These are phyloP conservation scores for Metschnikowia lunata DNA, from an alignment of 805 yeast genomes.

Conservation along the genomic window DNA sequence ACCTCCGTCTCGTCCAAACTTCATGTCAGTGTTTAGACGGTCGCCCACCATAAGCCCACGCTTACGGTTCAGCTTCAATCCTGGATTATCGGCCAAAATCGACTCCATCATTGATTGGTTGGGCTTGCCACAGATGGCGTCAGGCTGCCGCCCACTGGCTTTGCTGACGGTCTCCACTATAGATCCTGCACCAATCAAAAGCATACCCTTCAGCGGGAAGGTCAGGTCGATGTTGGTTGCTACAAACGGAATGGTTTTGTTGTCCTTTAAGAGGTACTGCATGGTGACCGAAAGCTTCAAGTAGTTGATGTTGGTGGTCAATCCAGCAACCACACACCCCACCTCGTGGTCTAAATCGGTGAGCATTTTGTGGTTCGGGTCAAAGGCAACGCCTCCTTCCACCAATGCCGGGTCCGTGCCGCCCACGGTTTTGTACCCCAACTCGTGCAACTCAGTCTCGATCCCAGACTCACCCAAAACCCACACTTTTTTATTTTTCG, in stretches of 20 bases:
- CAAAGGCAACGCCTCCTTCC: conserved; percentile 45
- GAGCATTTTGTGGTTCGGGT: conserved; percentile 52
- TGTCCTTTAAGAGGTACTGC: conserved; percentile 63
- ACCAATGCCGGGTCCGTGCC: conserved; percentile 66
- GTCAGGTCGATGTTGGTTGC: conserved; percentile 97
- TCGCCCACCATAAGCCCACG: conserved; percentile 93
- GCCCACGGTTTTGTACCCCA: conserved; percentile 78
- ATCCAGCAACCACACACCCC: conserved; percentile 87
- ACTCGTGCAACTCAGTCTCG: conserved; percentile 66
- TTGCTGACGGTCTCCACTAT: conserved; percentile 71
- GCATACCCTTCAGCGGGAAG: conserved; percentile 80
- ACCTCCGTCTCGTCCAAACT: conserved; percentile 84
- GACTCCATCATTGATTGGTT: conserved; percentile 85
- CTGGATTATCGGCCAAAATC: conserved; percentile 59
- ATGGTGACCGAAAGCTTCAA: conserved; percentile 75
- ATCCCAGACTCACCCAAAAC: conserved; percentile 88
- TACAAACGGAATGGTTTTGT: conserved; percentile 62
- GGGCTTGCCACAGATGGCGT: conserved; percentile 87
- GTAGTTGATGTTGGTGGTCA: conserved; percentile 74
- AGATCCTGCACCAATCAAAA: conserved; percentile 95
- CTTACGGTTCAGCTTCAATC: conserved; percentile 44
- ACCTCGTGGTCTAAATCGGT: conserved; percentile 63
- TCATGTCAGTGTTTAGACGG: conserved; percentile 90
- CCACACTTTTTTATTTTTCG: conserved; percentile 77
- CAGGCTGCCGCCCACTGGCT: conserved; percentile 78